A percentile compares a stretch with the other conserved stretches of the same genome.
Conservation (phyloP, 192 early-diverging fungal species). For the Backusella westeae region DNA sequence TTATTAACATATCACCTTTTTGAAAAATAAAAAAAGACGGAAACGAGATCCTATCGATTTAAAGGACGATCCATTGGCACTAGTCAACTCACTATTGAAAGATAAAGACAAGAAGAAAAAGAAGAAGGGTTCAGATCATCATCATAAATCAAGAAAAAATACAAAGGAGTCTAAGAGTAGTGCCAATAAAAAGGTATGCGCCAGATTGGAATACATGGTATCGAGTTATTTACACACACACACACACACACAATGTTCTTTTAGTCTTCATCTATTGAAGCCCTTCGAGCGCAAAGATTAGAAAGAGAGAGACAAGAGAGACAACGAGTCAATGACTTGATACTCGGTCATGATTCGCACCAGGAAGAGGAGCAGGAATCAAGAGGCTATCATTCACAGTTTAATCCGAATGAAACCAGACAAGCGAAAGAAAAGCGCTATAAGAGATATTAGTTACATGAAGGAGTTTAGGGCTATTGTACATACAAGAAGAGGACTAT, state of each 20-base stretch:
- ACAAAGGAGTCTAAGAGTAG: conserved; percentile 4
- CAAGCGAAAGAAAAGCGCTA: conserved; percentile 35
- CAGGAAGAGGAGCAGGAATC: not conserved
- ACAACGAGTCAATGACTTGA: conserved; percentile 11
- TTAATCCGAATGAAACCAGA: conserved; percentile 49
- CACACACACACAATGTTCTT: not conserved
- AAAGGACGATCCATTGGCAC: conserved; percentile 40
- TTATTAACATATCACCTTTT: not conserved
- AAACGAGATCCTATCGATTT: conserved; percentile 23
- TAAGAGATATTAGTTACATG: not conserved
- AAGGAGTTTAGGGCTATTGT: not conserved
- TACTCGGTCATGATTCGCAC: not conserved
- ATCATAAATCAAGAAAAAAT: not conserved
- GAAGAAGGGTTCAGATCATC: conserved; percentile 2
- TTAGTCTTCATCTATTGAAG: conserved; percentile 35
- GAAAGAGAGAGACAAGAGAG: conserved; percentile 43
- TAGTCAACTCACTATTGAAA: conserved; percentile 19
- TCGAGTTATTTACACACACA: not conserved
- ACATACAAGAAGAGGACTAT: not conserved
- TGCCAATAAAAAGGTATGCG: not conserved
- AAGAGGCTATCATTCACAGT: conserved; percentile 49
- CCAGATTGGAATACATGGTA: not conserved
- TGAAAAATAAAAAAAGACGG: not conserved
- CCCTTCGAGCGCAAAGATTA: conserved; percentile 42
- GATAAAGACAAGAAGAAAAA: conserved; percentile 19